phyloP scores from a whole-genome alignment of 1,139 yeast genomes.

The Eremothecium coryli region DNA sequence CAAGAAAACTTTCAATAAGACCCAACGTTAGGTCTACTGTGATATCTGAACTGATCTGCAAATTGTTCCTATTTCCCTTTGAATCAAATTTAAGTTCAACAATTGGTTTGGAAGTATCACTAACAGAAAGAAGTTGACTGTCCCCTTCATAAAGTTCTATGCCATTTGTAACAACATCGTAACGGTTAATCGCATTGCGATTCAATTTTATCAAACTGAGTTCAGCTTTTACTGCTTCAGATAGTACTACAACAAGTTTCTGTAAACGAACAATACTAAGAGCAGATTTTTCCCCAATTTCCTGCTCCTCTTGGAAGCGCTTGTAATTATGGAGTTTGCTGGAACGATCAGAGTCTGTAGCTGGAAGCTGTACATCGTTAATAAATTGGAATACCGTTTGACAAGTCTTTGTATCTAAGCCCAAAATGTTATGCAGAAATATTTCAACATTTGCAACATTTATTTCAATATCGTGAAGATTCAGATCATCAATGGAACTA shows the following conservation, averaged over 20 bases:
- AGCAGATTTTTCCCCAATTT: slow-evolving; percentile 10
- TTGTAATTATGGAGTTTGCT: slow-evolving; percentile 13
- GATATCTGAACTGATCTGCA: neutral
- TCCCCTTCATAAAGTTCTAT: slow-evolving; percentile 1
- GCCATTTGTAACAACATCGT: neutral
- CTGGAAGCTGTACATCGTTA: neutral
- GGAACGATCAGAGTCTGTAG: neutral
- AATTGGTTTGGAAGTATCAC: neutral
- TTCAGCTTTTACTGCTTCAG: slow-evolving; percentile 8
- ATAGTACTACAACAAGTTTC: slow-evolving; percentile 8
- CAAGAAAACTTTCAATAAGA: neutral
- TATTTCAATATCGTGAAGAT: slow-evolving; percentile 13
- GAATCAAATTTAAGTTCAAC: neutral
- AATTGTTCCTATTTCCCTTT: neutral
- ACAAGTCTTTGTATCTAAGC: slow-evolving; percentile 10
- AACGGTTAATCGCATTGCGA: neutral
- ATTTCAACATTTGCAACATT: slow-evolving; percentile 12
- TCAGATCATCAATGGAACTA: slow-evolving; percentile 39
- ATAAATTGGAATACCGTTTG: slow-evolving; percentile 3
- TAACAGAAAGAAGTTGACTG: slow-evolving; percentile 1
- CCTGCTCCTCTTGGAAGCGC: slow-evolving; percentile 23
- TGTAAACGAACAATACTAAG: slow-evolving; percentile 10
- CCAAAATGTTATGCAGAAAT: slow-evolving; percentile 10
- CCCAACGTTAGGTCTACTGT: neutral
- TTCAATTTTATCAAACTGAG: slow-evolving; percentile 11